phyloP scores from a whole-genome alignment of 345 rosid species.

The Aurinia saxatilis region DNA sequence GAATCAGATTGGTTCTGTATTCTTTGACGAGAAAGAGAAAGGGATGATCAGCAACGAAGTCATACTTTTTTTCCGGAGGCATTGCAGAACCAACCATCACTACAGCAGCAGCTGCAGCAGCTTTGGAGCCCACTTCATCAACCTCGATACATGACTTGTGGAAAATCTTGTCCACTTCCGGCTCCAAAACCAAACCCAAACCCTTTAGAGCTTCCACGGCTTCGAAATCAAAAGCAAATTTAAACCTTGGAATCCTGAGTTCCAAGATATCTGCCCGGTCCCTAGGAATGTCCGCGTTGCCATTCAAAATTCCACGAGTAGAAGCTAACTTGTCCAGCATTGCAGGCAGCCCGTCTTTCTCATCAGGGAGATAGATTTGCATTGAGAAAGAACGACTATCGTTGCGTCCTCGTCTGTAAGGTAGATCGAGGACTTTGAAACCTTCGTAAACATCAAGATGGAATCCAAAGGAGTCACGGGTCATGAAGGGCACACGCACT shows the following conservation, averaged over 20 bases:
- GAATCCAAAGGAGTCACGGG: background rate
- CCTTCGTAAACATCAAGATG: background rate
- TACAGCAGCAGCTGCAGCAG: constrained; percentile 6
- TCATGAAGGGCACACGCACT: constrained; percentile 20
- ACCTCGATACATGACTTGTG: constrained; percentile 16
- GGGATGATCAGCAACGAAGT: constrained; percentile 21
- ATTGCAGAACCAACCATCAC: background rate
- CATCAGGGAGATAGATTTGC: constrained; percentile 13
- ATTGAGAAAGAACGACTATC: background rate
- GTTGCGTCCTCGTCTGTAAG: background rate
- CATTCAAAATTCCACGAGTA: constrained; percentile 1
- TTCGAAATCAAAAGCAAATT: background rate
- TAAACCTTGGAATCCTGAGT: constrained; percentile 12
- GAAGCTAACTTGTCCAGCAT: constrained; percentile 9
- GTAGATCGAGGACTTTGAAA: constrained; percentile 4
- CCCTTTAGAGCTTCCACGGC: constrained; percentile 4
- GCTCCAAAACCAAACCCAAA: background rate
- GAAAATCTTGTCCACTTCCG: background rate
- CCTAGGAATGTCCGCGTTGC: background rate
- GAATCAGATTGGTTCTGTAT: background rate
- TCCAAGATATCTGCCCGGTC: background rate
- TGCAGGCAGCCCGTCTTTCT: constrained; percentile 8
- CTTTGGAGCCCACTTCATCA: constrained; percentile 18
- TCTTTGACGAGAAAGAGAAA: constrained; percentile 14
- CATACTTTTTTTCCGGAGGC: background rate